Base-by-base conservation (phyloP, 2,329 filamentous ascomycete genomes). In the Colletotrichum echinochloae region DNA sequence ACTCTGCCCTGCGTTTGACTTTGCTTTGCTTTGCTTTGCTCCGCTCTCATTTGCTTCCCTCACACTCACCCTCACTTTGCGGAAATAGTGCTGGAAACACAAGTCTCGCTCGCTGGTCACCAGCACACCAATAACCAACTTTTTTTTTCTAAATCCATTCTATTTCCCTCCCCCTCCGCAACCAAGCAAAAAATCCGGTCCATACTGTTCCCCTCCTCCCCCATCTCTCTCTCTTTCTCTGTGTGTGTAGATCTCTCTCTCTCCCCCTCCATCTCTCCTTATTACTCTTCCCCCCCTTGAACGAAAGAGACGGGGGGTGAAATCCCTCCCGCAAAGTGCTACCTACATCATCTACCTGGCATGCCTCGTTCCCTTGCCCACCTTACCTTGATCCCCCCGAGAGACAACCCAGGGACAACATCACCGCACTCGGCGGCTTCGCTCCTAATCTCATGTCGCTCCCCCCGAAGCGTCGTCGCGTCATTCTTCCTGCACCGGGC, bases 391-490 rank as follows among this genome's bases (percentile, higher is more conserved):
- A n/a, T n/a, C n/a, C n/a, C n/a, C n/a, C n/a, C n/a, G 11, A 49
- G 56, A 44, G 30, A 49, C 44, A n/a, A 46, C 3, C 26, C 20
- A 33, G 41, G 8, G 5, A 62, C 28, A 39, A 33, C 28, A 63
- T n/a, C 26, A 30, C 14, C 30, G 20, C 28, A 30, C 30, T 23
- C 33, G 14, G 46, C 59, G 8, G 12, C 12, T 14, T 12, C 16
- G 4, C 44, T 52, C 26, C 14, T n/a, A 30, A 52, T 46, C 46
- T 41, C 30, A 71, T 71, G 68, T 71, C 68, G 52, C 52, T 63
- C 51, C 65, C 68, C 11, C 5, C 64, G 7, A 71, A 71, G 59
- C 68, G 68, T 60, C 68, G 68, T 41, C 68, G 68, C 20, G 65
- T 63, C 12, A 71, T 71, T 41, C 64, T 71, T 35, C 68, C 68